Percentiles rank a stretch among this genome's conserved stretches.
Evolutionary conservation across 257 asterid genomes (phyloP).

Genomic region (Linderniella brevidens): DNA sequence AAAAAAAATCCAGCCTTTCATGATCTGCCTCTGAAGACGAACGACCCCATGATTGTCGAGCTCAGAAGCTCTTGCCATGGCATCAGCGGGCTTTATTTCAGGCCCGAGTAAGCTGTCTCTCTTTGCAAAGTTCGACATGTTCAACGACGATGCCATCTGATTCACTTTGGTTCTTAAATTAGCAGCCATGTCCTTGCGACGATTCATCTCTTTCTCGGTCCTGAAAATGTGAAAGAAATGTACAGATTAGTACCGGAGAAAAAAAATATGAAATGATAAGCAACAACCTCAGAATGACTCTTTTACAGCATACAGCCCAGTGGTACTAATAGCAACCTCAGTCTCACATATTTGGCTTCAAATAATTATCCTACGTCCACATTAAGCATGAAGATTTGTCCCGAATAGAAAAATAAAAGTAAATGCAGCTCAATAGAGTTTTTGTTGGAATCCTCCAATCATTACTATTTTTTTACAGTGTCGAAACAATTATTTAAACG

Average conservation of each 20-base stretch:
- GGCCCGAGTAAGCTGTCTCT: conserved; percentile 96
- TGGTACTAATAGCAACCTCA: no score
- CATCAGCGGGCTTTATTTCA: conserved; percentile 75
- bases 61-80: conserved; percentile 58
- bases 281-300: no score
- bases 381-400: no score
- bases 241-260: not conserved
- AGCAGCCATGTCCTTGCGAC: conserved; percentile 66
- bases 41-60: conserved; percentile 82
- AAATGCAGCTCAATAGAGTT: no score
- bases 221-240: conserved; percentile 22
- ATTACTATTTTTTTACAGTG: no score
- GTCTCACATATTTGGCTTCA: no score
- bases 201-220: conserved; percentile 79
- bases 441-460: no score
- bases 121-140: conserved; percentile 74
- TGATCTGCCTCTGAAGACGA: conserved; percentile 81
- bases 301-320: no score
- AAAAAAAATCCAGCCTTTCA: conserved; percentile 49
- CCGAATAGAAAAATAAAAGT: no score
- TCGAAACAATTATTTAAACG: no score
- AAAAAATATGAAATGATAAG: no score
- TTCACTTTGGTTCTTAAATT: conserved; percentile 57
- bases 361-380: no score
- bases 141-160: conserved; percentile 78